phyloP scores from a whole-genome alignment of 2,329 filamentous ascomycete genomes.

The Leptosphaerulina australis region DNA sequence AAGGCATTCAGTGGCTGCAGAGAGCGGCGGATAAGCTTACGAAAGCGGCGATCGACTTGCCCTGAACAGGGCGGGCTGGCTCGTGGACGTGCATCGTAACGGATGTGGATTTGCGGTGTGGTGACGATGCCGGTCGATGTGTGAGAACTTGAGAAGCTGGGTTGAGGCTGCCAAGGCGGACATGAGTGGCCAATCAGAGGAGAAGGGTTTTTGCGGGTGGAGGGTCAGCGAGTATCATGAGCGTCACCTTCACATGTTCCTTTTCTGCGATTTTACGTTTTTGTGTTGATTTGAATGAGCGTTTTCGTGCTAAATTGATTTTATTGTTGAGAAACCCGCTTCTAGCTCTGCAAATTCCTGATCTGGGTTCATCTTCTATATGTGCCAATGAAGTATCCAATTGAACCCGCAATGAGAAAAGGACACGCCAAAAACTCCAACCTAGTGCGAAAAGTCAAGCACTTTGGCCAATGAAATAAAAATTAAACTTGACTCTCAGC shows the following conservation, averaged over 20 bases:
- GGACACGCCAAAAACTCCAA: not conserved
- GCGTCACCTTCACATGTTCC: not conserved
- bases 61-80: slow-evolving; percentile 27
- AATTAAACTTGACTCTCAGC: slow-evolving; percentile 33
- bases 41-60: slow-evolving; percentile 37
- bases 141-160: slow-evolving; percentile 19
- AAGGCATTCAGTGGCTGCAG: slow-evolving; percentile 20
- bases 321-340: no score
- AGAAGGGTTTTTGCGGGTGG: slow-evolving; percentile 32
- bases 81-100: slow-evolving; percentile 16
- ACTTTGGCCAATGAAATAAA: no score
- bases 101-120: slow-evolving; percentile 17
- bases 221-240: slow-evolving; percentile 19
- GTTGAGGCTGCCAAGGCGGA: slow-evolving; percentile 22
- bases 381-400: no score
- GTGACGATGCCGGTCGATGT: slow-evolving; percentile 18
- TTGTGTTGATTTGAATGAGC: no score
- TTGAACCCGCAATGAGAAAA: not conserved
- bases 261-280: not conserved
- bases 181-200: slow-evolving; percentile 25
- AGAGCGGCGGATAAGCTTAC: slow-evolving; percentile 26
- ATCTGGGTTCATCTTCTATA: no score
- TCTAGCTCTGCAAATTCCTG: no score
- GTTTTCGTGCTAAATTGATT: no score
- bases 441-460: not conserved